phyloP scores from a whole-genome alignment of 306 rosid genomes.

The Hippophae gyantsensis region DNA sequence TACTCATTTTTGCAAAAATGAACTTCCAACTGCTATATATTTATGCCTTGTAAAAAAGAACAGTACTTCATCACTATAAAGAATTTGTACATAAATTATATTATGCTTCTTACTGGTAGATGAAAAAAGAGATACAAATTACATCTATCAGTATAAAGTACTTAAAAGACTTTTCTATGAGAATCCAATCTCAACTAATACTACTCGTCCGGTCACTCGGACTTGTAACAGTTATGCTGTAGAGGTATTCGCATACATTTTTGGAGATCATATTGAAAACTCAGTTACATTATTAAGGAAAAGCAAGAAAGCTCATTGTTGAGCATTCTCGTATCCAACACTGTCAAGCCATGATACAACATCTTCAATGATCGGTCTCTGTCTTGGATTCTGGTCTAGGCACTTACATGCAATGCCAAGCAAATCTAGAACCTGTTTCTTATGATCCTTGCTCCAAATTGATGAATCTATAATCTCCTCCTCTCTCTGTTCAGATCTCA shows the following conservation, averaged over 20 bases:
- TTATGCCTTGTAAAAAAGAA: no score
- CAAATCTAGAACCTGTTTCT: constrained; percentile 52
- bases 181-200: constrained; percentile 11
- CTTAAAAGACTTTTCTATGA: constrained; percentile 10
- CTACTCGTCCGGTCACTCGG: constrained; percentile 4
- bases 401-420: constrained; percentile 61
- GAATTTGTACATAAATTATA: background rate
- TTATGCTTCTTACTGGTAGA: constrained; percentile 17
- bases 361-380: constrained; percentile 59
- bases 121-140: constrained; percentile 26
- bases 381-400: constrained; percentile 58
- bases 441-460: constrained; percentile 48
- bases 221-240: constrained; percentile 26
- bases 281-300: constrained; percentile 5
- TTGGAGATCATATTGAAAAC: constrained; percentile 21
- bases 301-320: constrained; percentile 23
- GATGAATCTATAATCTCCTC: constrained; percentile 49
- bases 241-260: constrained; percentile 25
- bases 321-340: constrained; percentile 32
- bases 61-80: no score
- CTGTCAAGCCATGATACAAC: constrained; percentile 62
- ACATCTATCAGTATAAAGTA: constrained; percentile 25
- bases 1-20: no score
- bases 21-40: no score
- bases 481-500: constrained; percentile 54